phyloP scores from a whole-genome alignment of 75 land plant species.

The Cryptomeria japonica region DNA sequence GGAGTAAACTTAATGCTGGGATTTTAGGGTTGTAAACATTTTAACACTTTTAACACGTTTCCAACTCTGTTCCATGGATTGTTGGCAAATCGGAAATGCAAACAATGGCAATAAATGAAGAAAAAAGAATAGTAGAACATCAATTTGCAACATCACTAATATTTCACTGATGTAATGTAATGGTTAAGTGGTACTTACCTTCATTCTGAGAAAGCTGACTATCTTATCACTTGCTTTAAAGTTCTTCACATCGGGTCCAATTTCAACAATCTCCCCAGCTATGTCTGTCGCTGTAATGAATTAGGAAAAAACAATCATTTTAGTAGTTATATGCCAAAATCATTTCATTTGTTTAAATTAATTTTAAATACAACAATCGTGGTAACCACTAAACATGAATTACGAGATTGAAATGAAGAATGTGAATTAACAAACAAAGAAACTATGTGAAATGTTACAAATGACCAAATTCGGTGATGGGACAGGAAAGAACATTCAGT shows the following conservation, averaged over 20 bases:
- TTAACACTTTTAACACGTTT: background rate
- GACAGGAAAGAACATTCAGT: too few relatives aligned
- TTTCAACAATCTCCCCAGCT: constrained; percentile 28
- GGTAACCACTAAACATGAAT: background rate
- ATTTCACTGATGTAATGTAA: background rate
- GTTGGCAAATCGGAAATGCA: background rate
- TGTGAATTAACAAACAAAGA: too few relatives aligned
- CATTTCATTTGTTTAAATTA: background rate
- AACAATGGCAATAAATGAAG: background rate
- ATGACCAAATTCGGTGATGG: too few relatives aligned
- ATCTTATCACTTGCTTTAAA: constrained; percentile 28
- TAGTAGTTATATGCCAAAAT: background rate
- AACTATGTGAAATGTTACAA: too few relatives aligned
- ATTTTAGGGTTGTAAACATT: background rate
- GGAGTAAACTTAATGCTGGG: too few relatives aligned
- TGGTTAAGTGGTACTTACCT: background rate
- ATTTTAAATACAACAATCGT: background rate
- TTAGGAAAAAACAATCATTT: background rate
- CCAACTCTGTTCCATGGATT: background rate
- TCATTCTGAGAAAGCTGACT: constrained; percentile 16
- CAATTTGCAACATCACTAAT: background rate
- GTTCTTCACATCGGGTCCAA: constrained; percentile 21
- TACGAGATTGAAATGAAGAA: background rate
- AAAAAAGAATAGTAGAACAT: background rate
- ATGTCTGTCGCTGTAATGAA: constrained; percentile 26